Conservation (phyloP, 164 flowering plant genomes). For the Chimonanthus praecox region DNA sequence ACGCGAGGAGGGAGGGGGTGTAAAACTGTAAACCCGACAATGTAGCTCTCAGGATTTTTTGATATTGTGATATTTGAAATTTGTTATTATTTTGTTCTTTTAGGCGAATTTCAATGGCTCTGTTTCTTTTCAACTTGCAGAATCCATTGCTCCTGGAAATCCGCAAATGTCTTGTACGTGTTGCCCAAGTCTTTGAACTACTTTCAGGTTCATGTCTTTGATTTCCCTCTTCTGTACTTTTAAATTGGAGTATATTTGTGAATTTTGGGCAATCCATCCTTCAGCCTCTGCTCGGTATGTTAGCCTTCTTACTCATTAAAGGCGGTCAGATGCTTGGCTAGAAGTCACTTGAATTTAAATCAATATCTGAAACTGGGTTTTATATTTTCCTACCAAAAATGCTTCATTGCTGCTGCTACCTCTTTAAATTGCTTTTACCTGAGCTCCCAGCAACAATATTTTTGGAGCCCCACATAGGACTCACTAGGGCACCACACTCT, state of each 20-base stretch:
- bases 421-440: too few relatives aligned
- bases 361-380: too few relatives aligned
- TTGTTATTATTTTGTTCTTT: background rate
- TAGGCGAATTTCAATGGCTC: background rate
- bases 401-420: too few relatives aligned
- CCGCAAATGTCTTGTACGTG: slow-evolving; percentile 3
- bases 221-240: background rate
- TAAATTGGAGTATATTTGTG: background rate
- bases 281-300: background rate
- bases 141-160: slow-evolving; percentile 12
- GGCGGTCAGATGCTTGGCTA: too few relatives aligned
- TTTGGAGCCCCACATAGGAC: too few relatives aligned
- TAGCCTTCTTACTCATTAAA: too few relatives aligned
- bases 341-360: too few relatives aligned
- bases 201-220: slow-evolving; percentile 14
- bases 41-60: background rate
- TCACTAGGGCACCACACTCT: too few relatives aligned
- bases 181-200: slow-evolving; percentile 9
- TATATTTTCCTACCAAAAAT: too few relatives aligned
- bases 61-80: background rate
- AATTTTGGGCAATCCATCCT: background rate
- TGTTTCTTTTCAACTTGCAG: slow-evolving; percentile 5
- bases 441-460: too few relatives aligned
- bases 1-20: background rate
- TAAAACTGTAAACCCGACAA: background rate